phyloP scores from a whole-genome alignment of 2,329 filamentous ascomycete species.

The Neofusicoccum umdonicola region DNA sequence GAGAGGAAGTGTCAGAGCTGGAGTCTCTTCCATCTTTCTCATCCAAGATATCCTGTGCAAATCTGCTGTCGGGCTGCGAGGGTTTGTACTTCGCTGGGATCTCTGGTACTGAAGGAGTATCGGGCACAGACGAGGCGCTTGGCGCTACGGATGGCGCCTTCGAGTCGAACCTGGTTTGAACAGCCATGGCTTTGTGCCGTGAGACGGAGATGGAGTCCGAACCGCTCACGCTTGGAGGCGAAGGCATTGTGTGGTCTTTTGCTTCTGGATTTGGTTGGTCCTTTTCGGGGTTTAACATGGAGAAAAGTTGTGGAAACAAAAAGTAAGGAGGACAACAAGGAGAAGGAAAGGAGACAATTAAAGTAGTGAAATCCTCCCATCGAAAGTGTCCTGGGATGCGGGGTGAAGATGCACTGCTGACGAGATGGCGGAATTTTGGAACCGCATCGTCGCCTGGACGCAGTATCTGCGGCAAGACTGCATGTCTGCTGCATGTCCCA shows the following conservation, averaged over 20 bases:
- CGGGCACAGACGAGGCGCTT: not conserved
- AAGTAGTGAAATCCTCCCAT: not conserved
- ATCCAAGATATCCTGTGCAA: not conserved
- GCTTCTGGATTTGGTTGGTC: not conserved
- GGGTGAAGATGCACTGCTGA: not conserved
- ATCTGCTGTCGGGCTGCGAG: not conserved
- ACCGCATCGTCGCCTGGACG: not conserved
- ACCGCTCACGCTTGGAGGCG: not conserved
- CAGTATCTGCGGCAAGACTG: too few relatives aligned
- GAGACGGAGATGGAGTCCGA: not conserved
- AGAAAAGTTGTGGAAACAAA: not conserved
- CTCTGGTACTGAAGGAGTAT: not conserved
- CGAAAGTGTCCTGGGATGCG: not conserved
- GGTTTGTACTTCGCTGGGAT: not conserved
- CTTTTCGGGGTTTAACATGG: not conserved
- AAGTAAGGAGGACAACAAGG: not conserved
- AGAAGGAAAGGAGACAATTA: not conserved
- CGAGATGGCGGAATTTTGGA: not conserved
- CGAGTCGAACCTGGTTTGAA: not conserved
- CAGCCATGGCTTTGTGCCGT: not conserved
- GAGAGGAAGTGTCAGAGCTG: not conserved
- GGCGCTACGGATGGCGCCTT: not conserved
- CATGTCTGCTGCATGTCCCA: not conserved
- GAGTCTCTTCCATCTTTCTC: not conserved
- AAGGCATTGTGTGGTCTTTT: not conserved